Evolutionary conservation across 176 grass and related monocot genomes (phyloP).

Genomic region (Hyparrhenia diplandra): DNA sequence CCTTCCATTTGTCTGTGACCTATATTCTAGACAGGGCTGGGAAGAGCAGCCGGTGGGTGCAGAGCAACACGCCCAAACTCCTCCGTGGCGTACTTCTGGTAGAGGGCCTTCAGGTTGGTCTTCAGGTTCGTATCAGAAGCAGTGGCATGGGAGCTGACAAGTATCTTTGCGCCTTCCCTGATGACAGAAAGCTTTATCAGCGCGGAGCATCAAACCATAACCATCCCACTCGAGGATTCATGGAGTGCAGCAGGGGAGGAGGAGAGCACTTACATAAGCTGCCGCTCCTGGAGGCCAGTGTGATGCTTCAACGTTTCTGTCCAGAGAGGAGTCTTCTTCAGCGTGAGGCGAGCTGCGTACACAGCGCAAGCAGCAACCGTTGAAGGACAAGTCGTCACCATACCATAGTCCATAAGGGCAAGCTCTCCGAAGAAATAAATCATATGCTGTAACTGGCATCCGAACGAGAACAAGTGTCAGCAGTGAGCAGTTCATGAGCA

Average conservation of each 20-base stretch:
- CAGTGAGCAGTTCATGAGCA: too few species aligned
- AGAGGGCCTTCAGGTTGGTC: conserved; percentile 30
- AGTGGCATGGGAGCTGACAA: conserved; percentile 29
- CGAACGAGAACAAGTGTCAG: not conserved
- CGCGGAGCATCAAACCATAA: not conserved
- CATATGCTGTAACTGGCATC: conserved; percentile 53
- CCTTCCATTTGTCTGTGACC: too few species aligned
- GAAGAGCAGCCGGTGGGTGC: not conserved
- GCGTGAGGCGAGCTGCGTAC: conserved; percentile 57
- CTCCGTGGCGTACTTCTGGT: conserved; percentile 45
- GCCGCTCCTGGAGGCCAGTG: conserved; percentile 39
- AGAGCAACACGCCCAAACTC: conserved; percentile 37
- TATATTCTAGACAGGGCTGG: not conserved
- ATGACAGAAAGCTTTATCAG: not conserved
- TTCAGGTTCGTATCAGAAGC: conserved; percentile 35
- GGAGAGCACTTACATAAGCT: conserved; percentile 44
- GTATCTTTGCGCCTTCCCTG: conserved; percentile 37
- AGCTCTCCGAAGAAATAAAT: conserved; percentile 60
- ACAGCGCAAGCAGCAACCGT: conserved; percentile 51
- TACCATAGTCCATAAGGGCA: conserved; percentile 46
- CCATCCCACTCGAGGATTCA: not conserved
- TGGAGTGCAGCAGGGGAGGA: not conserved
- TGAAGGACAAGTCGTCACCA: conserved; percentile 38
- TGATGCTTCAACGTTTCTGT: conserved; percentile 56
- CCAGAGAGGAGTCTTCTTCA: conserved; percentile 70